Percentiles rank a stretch among this genome's conserved stretches.
These are phyloP conservation scores for Lachnellula suecica DNA, from an alignment of 2,329 filamentous ascomycete species.

Conservation along the genomic window DNA sequence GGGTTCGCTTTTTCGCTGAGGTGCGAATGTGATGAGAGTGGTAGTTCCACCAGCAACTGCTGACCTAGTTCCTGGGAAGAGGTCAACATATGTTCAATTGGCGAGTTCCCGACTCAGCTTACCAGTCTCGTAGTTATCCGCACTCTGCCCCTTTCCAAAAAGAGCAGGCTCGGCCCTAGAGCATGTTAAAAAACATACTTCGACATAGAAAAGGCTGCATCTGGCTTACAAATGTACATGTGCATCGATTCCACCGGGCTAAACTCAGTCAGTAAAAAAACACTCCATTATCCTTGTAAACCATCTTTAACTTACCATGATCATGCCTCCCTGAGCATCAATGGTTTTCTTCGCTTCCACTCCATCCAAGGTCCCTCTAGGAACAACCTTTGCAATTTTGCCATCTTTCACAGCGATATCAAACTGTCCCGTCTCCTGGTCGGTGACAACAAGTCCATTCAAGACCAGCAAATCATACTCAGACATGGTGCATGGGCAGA, in stretches of 20 bases:
- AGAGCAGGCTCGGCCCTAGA: slow-evolving; percentile 39
- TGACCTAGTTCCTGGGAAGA: slow-evolving; percentile 38
- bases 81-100: slow-evolving; percentile 10
- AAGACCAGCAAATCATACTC: slow-evolving; percentile 39
- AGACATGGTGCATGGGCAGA: slow-evolving; percentile 13
- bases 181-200: background rate
- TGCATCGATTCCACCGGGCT: slow-evolving; percentile 43
- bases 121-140: slow-evolving; percentile 30
- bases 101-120: background rate
- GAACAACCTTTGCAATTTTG: slow-evolving; percentile 37
- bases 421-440: slow-evolving; percentile 36
- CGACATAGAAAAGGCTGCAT: background rate
- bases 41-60: slow-evolving; percentile 49
- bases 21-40: slow-evolving; percentile 47
- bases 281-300: background rate
- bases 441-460: slow-evolving; percentile 43
- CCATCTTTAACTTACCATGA: slow-evolving; percentile 32
- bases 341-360: slow-evolving; percentile 34
- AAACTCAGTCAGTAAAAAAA: background rate
- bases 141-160: slow-evolving; percentile 36
- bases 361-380: slow-evolving; percentile 32
- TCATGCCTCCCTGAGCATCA: slow-evolving; percentile 42
- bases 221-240: slow-evolving; percentile 42
- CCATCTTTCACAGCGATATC: slow-evolving; percentile 44
- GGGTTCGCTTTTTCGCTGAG: slow-evolving; percentile 43